phyloP scores from a whole-genome alignment of 495 filamentous ascomycete genomes.

The Penicillium canariense region DNA sequence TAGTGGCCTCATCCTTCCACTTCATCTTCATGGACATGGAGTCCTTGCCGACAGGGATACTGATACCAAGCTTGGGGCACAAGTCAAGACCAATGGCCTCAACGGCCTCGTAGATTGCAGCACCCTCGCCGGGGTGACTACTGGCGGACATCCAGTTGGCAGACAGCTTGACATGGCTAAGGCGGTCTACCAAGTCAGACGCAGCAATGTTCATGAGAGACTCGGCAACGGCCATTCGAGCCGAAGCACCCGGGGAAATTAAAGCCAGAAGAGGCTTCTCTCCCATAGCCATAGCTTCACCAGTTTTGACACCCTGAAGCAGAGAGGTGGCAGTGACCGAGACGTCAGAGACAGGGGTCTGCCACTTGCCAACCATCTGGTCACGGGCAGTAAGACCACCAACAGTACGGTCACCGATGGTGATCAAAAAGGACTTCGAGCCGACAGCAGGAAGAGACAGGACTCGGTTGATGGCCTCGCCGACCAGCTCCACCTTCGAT shows the following conservation, averaged over 20 bases:
- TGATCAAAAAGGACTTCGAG: constrained; percentile 95
- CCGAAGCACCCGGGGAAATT: constrained; percentile 89
- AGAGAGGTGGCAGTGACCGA: constrained; percentile 87
- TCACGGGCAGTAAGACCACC: constrained; percentile 85
- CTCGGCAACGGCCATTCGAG: constrained; percentile 95
- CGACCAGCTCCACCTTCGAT: constrained; percentile 61
- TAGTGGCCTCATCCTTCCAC: constrained; percentile 74
- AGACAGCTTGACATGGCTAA: constrained; percentile 78
- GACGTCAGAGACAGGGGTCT: constrained; percentile 91
- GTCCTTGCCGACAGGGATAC: constrained; percentile 95
- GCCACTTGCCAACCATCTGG: constrained; percentile 96
- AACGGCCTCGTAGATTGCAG: constrained; percentile 91
- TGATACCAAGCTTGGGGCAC: constrained; percentile 77
- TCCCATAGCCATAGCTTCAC: constrained; percentile 96
- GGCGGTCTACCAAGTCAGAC: constrained; percentile 72
- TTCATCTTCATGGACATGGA: constrained; percentile 99
- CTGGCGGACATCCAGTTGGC: constrained; percentile 99
- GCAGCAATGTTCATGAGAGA: constrained; percentile 89
- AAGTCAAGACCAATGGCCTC: constrained; percentile 90
- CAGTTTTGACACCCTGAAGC: constrained; percentile 66
- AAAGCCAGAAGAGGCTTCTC: constrained; percentile 89
- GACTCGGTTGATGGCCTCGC: constrained; percentile 74
- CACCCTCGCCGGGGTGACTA: constrained; percentile 89
- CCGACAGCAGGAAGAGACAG: constrained; percentile 84
- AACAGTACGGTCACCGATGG: constrained; percentile 89